phyloP scores from a whole-genome alignment of 2,329 filamentous ascomycete species.

The Pezicula carpinea region DNA sequence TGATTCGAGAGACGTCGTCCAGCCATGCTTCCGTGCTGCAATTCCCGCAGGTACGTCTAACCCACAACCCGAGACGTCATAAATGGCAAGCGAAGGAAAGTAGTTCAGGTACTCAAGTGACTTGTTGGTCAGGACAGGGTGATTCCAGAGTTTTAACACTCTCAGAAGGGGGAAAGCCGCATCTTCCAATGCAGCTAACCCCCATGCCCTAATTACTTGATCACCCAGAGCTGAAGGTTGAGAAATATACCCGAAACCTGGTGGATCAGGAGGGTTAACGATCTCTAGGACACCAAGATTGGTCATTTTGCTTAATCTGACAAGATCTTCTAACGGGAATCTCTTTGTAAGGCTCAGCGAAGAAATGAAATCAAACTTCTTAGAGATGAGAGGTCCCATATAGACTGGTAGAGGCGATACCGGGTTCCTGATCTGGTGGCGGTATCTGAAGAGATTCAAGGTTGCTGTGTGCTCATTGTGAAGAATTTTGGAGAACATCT shows the following conservation, averaged over 20 bases:
- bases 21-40: slow-evolving; percentile 15
- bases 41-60: slow-evolving; percentile 9
- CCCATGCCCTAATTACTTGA: slow-evolving; percentile 28
- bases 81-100: slow-evolving; percentile 27
- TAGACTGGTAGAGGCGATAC: slow-evolving; percentile 20
- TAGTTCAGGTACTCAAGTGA: slow-evolving; percentile 25
- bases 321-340: slow-evolving; percentile 20
- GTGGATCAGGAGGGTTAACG: slow-evolving; percentile 6
- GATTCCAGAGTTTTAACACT: slow-evolving; percentile 27
- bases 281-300: slow-evolving; percentile 29
- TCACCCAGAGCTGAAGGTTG: slow-evolving; percentile 16
- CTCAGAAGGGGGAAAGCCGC: slow-evolving; percentile 25
- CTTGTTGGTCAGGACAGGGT: slow-evolving; percentile 21
- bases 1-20: slow-evolving; percentile 14
- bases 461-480: slow-evolving; percentile 8
- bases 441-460: slow-evolving; percentile 20
- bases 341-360: slow-evolving; percentile 25
- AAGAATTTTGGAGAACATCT: slow-evolving; percentile 23
- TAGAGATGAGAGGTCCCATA: slow-evolving; percentile 21
- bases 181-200: slow-evolving; percentile 17
- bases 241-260: neutral
- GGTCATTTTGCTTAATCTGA: slow-evolving; percentile 24
- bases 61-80: slow-evolving; percentile 21
- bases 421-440: slow-evolving; percentile 17
- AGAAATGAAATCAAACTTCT: slow-evolving; percentile 26